Evolutionary conservation across 106 monocot species (phyloP).

Genomic region (Allium fistulosum): DNA sequence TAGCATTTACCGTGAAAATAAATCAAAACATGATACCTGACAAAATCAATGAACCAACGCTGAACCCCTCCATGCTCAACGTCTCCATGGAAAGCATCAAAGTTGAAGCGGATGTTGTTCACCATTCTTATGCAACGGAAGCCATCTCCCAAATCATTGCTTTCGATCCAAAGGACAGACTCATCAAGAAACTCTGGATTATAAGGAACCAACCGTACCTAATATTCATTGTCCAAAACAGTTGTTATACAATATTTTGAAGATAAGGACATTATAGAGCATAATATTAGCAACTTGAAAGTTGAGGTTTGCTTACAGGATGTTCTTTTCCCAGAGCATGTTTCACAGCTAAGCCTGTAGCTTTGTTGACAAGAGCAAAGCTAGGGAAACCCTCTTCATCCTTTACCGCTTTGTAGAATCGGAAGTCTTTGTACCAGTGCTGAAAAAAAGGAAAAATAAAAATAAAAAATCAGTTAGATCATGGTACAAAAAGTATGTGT

Average conservation of each 20-base stretch:
- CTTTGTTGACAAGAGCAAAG: slow-evolving; percentile 75
- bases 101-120: slow-evolving; percentile 29
- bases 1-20: too few species aligned
- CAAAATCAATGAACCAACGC: too few species aligned
- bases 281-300: neutral
- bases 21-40: too few species aligned
- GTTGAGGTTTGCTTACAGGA: slow-evolving; percentile 28
- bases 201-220: slow-evolving; percentile 20
- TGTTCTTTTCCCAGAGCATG: slow-evolving; percentile 51
- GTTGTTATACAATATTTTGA: neutral
- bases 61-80: slow-evolving; percentile 24
- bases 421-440: slow-evolving; percentile 90
- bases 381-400: slow-evolving; percentile 66
- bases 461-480: neutral
- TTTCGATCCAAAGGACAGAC: slow-evolving; percentile 25
- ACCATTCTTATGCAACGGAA: slow-evolving; percentile 35
- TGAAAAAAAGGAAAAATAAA: slow-evolving; percentile 14
- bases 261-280: neutral
- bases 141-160: slow-evolving; percentile 25
- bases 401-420: slow-evolving; percentile 48
- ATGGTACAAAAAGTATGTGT: neutral
- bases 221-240: neutral
- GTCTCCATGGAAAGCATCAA: slow-evolving; percentile 31
- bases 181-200: slow-evolving; percentile 19
- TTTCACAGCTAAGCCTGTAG: slow-evolving; percentile 57